These are phyloP conservation scores for Schrenkiella parvula DNA, from an alignment of 345 rosid species.

Conservation along the genomic window DNA sequence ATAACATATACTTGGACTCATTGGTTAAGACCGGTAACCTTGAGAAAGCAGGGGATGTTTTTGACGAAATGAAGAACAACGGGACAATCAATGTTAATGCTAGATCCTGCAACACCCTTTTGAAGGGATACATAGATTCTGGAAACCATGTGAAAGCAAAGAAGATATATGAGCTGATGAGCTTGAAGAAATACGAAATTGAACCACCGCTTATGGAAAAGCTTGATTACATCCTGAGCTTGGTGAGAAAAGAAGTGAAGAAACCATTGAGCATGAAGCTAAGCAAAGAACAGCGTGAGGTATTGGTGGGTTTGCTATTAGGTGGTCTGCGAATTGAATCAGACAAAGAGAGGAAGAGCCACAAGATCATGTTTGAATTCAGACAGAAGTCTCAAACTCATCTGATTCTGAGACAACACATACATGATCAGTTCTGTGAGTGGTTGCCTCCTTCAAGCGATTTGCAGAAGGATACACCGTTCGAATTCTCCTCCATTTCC, in stretches of 20 bases:
- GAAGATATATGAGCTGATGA: conserved; percentile 64
- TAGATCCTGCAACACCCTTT: conserved; percentile 59
- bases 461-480: conserved; percentile 34
- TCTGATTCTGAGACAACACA: conserved; percentile 51
- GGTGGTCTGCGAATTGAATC: conserved; percentile 72
- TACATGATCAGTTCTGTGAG: conserved; percentile 59
- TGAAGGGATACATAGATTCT: conserved; percentile 53
- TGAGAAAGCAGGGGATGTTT: conserved; percentile 60
- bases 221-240: conserved; percentile 55
- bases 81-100: conserved; percentile 50
- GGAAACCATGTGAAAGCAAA: conserved; percentile 57
- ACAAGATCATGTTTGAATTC: conserved; percentile 58
- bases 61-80: conserved; percentile 46
- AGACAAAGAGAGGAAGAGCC: conserved; percentile 52
- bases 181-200: conserved; percentile 58
- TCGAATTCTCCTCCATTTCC: conserved; percentile 45
- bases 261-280: conserved; percentile 57
- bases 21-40: conserved; percentile 51
- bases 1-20: conserved; percentile 65
- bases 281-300: conserved; percentile 78
- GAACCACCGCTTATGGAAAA: conserved; percentile 55
- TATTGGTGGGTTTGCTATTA: conserved; percentile 74
- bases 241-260: conserved; percentile 50
- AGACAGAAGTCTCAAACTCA: conserved; percentile 48
- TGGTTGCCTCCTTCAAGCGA: conserved; percentile 66